Percentiles rank a stretch among this genome's conserved stretches.
phyloP scores from a whole-genome alignment of 2,329 filamentous ascomycete genomes.

The Onygenales sp. region DNA sequence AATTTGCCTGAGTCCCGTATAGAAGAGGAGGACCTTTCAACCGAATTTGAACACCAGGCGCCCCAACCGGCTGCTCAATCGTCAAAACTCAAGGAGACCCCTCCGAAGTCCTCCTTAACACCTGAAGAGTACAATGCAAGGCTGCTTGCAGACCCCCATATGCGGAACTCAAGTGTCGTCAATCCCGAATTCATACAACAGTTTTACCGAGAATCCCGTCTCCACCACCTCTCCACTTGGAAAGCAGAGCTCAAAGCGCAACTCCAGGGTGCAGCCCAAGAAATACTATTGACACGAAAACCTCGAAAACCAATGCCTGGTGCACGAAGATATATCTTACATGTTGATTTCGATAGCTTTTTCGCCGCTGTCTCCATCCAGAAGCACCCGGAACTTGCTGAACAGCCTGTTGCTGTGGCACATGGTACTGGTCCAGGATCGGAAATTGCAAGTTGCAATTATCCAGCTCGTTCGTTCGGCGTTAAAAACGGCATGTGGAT shows the following conservation, averaged over 20 bases:
- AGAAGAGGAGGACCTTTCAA: no score
- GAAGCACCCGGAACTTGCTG: conserved; percentile 61
- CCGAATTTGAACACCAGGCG: no score
- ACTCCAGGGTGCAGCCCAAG: conserved; percentile 69
- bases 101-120: conserved; percentile 44
- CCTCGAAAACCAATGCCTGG: conserved; percentile 49
- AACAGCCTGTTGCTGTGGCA: conserved; percentile 80
- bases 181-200: conserved; percentile 92
- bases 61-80: neutral
- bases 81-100: neutral
- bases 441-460: conserved; percentile 97
- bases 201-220: conserved; percentile 86
- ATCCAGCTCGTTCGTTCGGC: conserved; percentile 74
- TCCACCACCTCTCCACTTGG: conserved; percentile 94
- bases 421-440: conserved; percentile 78
- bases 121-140: conserved; percentile 89
- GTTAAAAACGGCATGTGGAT: conserved; percentile 99
- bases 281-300: conserved; percentile 46
- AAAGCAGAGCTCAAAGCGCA: conserved; percentile 88
- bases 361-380: conserved; percentile 89
- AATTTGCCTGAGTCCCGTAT: no score
- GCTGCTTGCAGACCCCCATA: conserved; percentile 71
- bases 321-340: conserved; percentile 71
- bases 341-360: conserved; percentile 98
- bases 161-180: conserved; percentile 80